Conservation (phyloP, 768 basidiomycete genomes). For the Tephrocybe sp. region DNA sequence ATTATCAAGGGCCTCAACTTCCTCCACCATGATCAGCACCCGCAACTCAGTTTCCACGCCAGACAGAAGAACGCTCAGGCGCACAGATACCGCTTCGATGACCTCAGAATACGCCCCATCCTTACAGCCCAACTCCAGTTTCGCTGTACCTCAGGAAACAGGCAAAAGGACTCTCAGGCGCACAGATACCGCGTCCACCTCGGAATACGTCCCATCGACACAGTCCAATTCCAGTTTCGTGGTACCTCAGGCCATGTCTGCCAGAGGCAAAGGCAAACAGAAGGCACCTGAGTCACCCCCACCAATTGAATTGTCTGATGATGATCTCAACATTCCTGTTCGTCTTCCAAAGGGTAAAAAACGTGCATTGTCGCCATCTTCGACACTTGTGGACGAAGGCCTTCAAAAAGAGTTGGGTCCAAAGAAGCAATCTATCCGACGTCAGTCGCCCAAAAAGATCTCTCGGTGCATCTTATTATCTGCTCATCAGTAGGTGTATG, state of each 20-base stretch:
- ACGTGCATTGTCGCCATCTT: background rate
- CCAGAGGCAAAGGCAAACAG: slow-evolving; percentile 1
- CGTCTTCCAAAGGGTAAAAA: background rate
- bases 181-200: background rate
- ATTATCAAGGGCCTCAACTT: background rate
- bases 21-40: background rate
- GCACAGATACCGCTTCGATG: background rate
- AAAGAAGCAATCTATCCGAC: background rate
- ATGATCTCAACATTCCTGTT: background rate
- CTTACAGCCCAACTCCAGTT: background rate
- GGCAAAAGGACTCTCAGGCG: background rate
- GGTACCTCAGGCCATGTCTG: background rate
- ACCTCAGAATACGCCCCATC: background rate
- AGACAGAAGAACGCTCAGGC: background rate
- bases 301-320: background rate
- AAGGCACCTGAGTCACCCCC: background rate
- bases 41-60: background rate
- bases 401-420: background rate
- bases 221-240: background rate
- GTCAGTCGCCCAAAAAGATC: background rate
- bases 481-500: background rate
- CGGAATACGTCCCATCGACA: background rate
- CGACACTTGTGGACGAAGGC: background rate
- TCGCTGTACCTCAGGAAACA: too few species aligned
- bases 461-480: background rate